Base-by-base conservation (phyloP, 2,329 filamentous ascomycete genomes). In the Aspergillus sojae region DNA sequence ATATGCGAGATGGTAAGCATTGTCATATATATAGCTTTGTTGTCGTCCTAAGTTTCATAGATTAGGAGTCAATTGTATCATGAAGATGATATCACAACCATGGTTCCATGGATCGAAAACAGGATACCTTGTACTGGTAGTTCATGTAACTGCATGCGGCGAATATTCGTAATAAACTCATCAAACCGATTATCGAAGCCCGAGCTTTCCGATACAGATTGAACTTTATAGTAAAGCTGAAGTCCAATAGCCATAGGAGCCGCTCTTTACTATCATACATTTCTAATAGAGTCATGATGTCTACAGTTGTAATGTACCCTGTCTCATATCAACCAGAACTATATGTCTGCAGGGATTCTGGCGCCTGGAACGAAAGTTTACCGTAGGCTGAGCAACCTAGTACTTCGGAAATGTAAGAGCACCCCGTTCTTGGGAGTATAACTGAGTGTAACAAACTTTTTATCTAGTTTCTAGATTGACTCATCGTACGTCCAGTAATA, bases 1-100 rank as follows among this genome's bases (percentile, higher is more conserved):
- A 1, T 14, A 4, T 19, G 6, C 0, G 19, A n/a, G 5, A n/a
- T n/a, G 6, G 16, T 41, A 19, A n/a, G 0, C 12, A 21, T 21
- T 10, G 16, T 10, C 53, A n/a, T 28, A 26, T 57, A 26, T 57
- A 57, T 23, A 28, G 4, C 34, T 57, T 12, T 1, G 5, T 7
- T 41, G 12, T 28, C 21, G 11, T n/a, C 1, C 12, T 28, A 11
- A n/a, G 10, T 9, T 30, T 9, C 26, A n/a, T 14, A 34, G 3
- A 12, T 26, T 28, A 21, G 11, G 36, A 39, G 32, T 57, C 54
- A 26, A 57, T 43, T 57, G 19, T 57, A 43, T 57, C 54, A 57
- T 57, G 19, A 14, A 57, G 6, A 3, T 14, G 19, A 43, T 34
- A 19, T 7, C 5, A 21, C 16, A n/a, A 0, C 11, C 54, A 26